A percentile compares a stretch with the other conserved stretches of the same genome.
These are phyloP conservation scores for Epichloe scottii DNA, from an alignment of 2,329 filamentous ascomycete genomes.

Conservation along the genomic window DNA sequence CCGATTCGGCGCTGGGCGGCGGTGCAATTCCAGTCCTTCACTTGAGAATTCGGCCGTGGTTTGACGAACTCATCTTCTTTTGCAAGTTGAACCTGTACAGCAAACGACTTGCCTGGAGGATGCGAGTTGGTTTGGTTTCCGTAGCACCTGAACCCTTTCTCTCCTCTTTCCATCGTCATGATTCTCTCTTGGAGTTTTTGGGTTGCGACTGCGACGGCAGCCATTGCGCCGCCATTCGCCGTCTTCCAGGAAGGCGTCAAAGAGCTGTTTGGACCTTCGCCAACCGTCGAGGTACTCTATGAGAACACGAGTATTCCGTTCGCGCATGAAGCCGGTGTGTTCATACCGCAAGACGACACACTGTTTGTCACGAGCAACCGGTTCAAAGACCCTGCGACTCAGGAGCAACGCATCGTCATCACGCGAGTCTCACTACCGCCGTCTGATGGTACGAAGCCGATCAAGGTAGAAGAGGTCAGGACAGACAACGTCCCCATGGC, in stretches of 20 bases:
- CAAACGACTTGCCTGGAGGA: too few species aligned
- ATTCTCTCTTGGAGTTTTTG: background rate
- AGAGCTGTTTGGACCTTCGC: slow-evolving; percentile 21
- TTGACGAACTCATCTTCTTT: too few species aligned
- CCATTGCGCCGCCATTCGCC: background rate
- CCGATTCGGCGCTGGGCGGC: too few species aligned
- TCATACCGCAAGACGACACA: slow-evolving; percentile 15
- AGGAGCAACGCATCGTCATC: slow-evolving; percentile 18
- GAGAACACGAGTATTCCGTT: slow-evolving; percentile 30
- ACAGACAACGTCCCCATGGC: slow-evolving; percentile 26
- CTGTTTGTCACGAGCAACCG: slow-evolving; percentile 24
- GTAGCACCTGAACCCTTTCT: too few species aligned
- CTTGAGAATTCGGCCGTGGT: too few species aligned
- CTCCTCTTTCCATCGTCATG: background rate
- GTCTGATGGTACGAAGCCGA: slow-evolving; percentile 2
- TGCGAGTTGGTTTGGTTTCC: too few species aligned
- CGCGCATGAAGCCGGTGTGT: slow-evolving; percentile 34
- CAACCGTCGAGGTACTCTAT: slow-evolving; percentile 23
- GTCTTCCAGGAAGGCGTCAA: slow-evolving; percentile 8
- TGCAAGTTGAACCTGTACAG: too few species aligned
- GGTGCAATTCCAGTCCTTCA: too few species aligned
- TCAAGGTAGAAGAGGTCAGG: slow-evolving; percentile 21
- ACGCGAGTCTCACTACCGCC: slow-evolving; percentile 13
- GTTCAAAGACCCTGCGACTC: slow-evolving; percentile 11
- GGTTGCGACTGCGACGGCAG: background rate